Conservation (phyloP, 2,329 filamentous ascomycete genomes). For the Botrytis fabae region DNA sequence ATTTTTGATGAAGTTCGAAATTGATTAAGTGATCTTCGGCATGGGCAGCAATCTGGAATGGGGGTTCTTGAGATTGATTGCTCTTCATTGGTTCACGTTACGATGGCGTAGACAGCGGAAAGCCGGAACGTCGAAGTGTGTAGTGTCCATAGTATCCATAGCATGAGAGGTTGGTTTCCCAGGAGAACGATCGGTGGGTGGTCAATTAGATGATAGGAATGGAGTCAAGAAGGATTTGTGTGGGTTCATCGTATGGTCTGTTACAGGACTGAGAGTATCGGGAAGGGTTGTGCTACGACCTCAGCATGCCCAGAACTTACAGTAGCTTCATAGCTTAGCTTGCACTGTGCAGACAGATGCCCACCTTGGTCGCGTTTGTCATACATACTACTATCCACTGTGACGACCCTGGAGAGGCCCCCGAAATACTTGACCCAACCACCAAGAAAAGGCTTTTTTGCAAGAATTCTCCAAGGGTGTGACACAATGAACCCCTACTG, state of each 20-base stretch:
- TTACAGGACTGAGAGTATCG: slow-evolving; percentile 4
- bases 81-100: slow-evolving; percentile 14
- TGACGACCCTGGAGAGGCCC: not conserved
- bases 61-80: not conserved
- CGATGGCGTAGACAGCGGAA: slow-evolving; percentile 1
- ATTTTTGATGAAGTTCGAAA: not conserved
- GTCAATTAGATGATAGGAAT: not conserved
- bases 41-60: not conserved
- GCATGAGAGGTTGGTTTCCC: not conserved
- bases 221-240: slow-evolving; percentile 3
- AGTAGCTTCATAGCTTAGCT: not conserved
- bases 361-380: not conserved
- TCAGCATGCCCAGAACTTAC: not conserved
- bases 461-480: not conserved
- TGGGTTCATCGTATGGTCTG: slow-evolving; percentile 11
- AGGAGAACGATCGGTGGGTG: not conserved
- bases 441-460: not conserved
- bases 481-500: not conserved
- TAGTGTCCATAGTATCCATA: not conserved
- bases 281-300: slow-evolving; percentile 2
- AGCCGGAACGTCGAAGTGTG: not conserved
- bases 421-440: not conserved
- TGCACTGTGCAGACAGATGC: slow-evolving; percentile 1
- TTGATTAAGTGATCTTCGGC: slow-evolving; percentile 14
- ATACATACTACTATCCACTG: slow-evolving; percentile 1